Evolutionary conservation across 2,329 filamentous ascomycete genomes (phyloP), one percentile per base, ranked within the genome.

Genomic region (Penicillium sp.): DNA sequence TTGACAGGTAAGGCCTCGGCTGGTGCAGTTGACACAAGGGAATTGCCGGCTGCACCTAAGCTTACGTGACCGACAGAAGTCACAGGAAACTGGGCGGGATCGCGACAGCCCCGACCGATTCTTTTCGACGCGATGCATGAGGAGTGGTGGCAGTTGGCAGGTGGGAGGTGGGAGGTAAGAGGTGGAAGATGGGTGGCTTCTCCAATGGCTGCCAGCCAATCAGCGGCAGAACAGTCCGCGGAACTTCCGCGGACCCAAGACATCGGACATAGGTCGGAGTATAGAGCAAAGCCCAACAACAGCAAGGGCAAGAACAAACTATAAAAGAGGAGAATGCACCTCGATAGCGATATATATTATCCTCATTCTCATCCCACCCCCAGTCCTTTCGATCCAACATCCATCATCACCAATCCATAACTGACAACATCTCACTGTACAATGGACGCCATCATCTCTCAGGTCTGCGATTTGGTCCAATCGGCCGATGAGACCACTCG

Each of bases 11-110:
- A 68, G 56, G 2, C 61, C 68, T 7, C 68, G 62, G 20, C 62
- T 62, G 4, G 58, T 66, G 56, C 80, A 82, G 52, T 77, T 75
- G 8, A 74, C 73, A 57, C 79, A 82, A 2, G 79, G 79, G 13
- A 75, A 70, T 49, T 75, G 73, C 13, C 78, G 75, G 58, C 79
- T 78, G 63, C 80, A 82, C 64, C 78, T 79, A 43, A 82, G 75
- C 75, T 80, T 71, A 49, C 68, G 63, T 50, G 60, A 54, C 15
- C 69, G 62, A 49, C 69, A 73, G 30, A 68, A 70, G 10, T 65
- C 60, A 45, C 70, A 73, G 1, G 69, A 72, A 4, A 73, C 65
- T 1, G 69, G 70, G 1, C 61, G 52, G 13, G 59, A 60, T 1
- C 63, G 63, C 15, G 55, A 48, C 12, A 41, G 17, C 27, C 23